Conservation (phyloP, 306 rosid species). For the Medicago lupulina region DNA sequence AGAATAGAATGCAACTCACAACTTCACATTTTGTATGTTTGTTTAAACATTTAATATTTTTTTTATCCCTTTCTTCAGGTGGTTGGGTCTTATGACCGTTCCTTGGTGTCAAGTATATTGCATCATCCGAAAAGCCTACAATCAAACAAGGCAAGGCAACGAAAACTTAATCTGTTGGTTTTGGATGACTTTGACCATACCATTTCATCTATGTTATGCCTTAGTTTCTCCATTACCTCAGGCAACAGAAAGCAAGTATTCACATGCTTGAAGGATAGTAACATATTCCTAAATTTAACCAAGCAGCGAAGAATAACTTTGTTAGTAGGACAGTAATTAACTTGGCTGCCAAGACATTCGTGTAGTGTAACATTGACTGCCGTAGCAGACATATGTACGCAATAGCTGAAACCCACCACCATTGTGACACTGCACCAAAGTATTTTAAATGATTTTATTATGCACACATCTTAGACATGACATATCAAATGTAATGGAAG, state of each 20-base stretch:
- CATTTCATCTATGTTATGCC: constrained; percentile 33
- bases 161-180: constrained; percentile 36
- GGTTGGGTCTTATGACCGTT: not conserved
- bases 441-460: not conserved
- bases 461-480: not conserved
- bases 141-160: constrained; percentile 29
- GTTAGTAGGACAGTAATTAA: constrained; percentile 2
- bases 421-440: constrained; percentile 14
- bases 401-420: constrained; percentile 18
- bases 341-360: not conserved
- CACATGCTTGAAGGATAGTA: constrained; percentile 18
- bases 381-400: not conserved
- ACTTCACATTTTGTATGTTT: not conserved
- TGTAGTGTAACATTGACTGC: constrained; percentile 9
- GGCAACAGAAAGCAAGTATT: constrained; percentile 29
- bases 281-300: constrained; percentile 27
- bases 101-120: constrained; percentile 13
- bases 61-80: constrained; percentile 5
- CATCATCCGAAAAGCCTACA: not conserved
- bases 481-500: not conserved
- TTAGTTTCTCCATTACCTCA: constrained; percentile 29
- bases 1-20: not conserved
- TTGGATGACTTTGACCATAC: constrained; percentile 50
- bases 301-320: constrained; percentile 34
- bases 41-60: not conserved